Evolutionary conservation across 345 rosid genomes (phyloP), one percentile per base, ranked within the genome.

Genomic region (Dipteronia sinensis): DNA sequence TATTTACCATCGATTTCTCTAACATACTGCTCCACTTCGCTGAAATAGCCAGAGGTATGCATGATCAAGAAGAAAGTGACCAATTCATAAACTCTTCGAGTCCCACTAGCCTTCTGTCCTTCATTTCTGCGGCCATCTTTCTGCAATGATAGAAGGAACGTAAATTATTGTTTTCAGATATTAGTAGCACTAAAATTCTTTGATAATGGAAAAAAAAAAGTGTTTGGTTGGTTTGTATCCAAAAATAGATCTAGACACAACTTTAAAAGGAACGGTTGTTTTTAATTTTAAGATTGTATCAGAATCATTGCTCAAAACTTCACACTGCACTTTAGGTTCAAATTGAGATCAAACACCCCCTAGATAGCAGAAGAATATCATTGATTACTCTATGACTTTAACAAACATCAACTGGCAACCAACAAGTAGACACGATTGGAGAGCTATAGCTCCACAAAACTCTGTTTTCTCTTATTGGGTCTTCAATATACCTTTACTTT

Each of bases 11-110:
- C 20, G 64, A 73, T 73, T 73, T 61, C 22, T 53, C 19, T 23
- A 42, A 73, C 67, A 61, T 58, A 73, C 22, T n/a, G 56, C 67
- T 73, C 53, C 67, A 73, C 49, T 22, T 29, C 23, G 42, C 23
- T 40, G 67, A 73, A 38, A 73, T 61, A n/a, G 67, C 34, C 25
- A 61, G 9, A 11, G 31, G 27, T 27, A 15, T 73, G 53, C 7
- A 73, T 22, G 38, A 40, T 73, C 67, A 73, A 61, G 53, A 22
- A 23, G 56, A 73, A 73, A 73, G 29, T 73, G 34, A 59, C 44
- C 67, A 40, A 20, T 12, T 73, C 13, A 9, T 73, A 16, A 34
- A 16, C 40, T 16, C 16, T 44, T 29, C 27, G 46, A 7, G 22
- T 59, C 38, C 56, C 17, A 23, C n/a, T 61, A 16, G 23, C 67